These are phyloP conservation scores for Aspergillus biplanus DNA, from an alignment of 495 filamentous ascomycete species.

Conservation along the genomic window DNA sequence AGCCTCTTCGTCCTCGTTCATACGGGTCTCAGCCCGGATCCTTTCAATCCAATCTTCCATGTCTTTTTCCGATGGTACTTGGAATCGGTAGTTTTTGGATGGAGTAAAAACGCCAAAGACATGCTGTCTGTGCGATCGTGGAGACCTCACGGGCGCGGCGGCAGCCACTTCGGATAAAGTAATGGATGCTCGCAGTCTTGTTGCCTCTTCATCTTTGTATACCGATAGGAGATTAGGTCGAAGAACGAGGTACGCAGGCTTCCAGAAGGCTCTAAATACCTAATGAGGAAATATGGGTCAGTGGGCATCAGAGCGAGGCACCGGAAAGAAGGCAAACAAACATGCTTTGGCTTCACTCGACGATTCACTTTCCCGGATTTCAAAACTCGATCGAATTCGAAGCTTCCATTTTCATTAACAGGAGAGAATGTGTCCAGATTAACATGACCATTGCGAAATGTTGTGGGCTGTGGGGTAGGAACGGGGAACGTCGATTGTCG, in stretches of 20 bases:
- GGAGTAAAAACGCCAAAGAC: constrained; percentile 95
- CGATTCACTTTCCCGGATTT: constrained; percentile 86
- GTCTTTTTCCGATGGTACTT: constrained; percentile 71
- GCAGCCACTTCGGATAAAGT: constrained; percentile 89
- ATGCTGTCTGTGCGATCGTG: constrained; percentile 76
- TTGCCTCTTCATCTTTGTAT: constrained; percentile 90
- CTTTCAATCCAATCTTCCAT: constrained; percentile 85
- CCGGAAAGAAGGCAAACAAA: constrained; percentile 36
- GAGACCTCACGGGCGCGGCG: constrained; percentile 83
- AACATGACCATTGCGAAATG: constrained; percentile 53
- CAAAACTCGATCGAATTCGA: constrained; percentile 90
- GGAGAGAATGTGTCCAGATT: constrained; percentile 69
- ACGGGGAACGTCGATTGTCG: constrained; percentile 22
- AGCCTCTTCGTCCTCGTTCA: constrained; percentile 85
- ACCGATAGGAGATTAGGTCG: constrained; percentile 92
- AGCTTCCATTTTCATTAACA: constrained; percentile 93
- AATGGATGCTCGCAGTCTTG: constrained; percentile 85
- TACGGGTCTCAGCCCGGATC: constrained; percentile 76
- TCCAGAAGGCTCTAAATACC: constrained; percentile 67
- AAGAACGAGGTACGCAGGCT: constrained; percentile 84
- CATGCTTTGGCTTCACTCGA: constrained; percentile 92
- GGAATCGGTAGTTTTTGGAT: constrained; percentile 87
- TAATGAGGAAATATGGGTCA: constrained; percentile 10
- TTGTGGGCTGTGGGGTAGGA: constrained; percentile 19
- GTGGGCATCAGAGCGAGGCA: background rate